These are phyloP conservation scores for Omphalea diandra DNA, from an alignment of 441 rosid genomes.

Conservation along the genomic window DNA sequence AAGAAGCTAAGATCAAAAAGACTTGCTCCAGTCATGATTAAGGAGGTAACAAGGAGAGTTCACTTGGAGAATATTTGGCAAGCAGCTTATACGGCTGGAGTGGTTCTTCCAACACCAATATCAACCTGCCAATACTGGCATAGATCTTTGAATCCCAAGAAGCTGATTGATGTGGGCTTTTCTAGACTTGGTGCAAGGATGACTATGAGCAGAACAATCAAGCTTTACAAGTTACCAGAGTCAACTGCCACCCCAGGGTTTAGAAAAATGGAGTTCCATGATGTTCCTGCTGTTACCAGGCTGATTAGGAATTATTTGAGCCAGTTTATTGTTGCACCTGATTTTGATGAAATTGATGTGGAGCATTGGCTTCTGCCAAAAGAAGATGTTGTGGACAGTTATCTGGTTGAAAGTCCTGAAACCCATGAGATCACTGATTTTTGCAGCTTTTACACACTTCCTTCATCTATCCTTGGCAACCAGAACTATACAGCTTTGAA, in stretches of 20 bases:
- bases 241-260: slow-evolving; percentile 72
- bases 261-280: slow-evolving; percentile 75
- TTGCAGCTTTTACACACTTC: slow-evolving; percentile 87
- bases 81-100: slow-evolving; percentile 91
- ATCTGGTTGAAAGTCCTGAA: slow-evolving; percentile 72
- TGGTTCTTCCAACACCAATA: slow-evolving; percentile 78
- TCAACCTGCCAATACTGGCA: slow-evolving; percentile 89
- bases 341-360: slow-evolving; percentile 71
- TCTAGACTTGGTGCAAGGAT: slow-evolving; percentile 83
- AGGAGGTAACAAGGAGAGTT: slow-evolving; percentile 87
- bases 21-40: slow-evolving; percentile 88
- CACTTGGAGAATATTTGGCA: slow-evolving; percentile 91
- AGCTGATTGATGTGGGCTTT: slow-evolving; percentile 87
- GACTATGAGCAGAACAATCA: slow-evolving; percentile 92
- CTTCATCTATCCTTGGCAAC: slow-evolving; percentile 83
- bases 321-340: slow-evolving; percentile 70
- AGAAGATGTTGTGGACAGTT: slow-evolving; percentile 70
- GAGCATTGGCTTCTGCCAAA: slow-evolving; percentile 87
- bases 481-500: slow-evolving; percentile 61
- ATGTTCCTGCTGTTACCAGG: slow-evolving; percentile 79
- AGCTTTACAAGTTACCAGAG: slow-evolving; percentile 75
- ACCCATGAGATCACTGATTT: slow-evolving; percentile 79
- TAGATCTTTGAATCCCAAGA: slow-evolving; percentile 84
- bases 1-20: slow-evolving; percentile 91
- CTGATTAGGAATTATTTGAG: slow-evolving; percentile 59